A percentile compares a stretch with the other conserved stretches of the same genome.
Evolutionary conservation across 1,284 basidiomycete genomes (phyloP).

Genomic region (Fomitopsis schrenkii): DNA sequence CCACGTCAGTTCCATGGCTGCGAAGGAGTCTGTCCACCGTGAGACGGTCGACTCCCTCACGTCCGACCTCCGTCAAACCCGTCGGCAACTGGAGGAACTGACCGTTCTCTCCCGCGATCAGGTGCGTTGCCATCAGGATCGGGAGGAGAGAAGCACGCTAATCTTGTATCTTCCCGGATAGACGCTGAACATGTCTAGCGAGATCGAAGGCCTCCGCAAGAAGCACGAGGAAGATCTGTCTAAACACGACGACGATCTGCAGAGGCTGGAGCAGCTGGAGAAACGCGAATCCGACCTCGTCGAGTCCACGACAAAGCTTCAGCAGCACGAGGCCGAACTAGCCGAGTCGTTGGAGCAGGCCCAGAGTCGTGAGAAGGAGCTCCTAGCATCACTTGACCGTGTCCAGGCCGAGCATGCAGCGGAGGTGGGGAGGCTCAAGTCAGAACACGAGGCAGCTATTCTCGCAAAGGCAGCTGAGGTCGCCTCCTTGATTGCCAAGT

Average conservation of each 20-base stretch:
- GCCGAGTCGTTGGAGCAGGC: conserved; percentile 44
- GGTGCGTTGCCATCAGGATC: conserved; percentile 35
- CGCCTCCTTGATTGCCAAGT: conserved; percentile 38
- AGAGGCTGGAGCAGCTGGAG: conserved; percentile 46
- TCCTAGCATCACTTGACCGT: conserved; percentile 41
- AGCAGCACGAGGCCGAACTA: conserved; percentile 25
- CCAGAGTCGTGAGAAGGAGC: conserved; percentile 51
- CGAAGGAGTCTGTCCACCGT: conserved; percentile 85
- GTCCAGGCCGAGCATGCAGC: conserved; percentile 34
- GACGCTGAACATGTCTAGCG: conserved; percentile 82
- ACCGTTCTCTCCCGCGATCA: conserved; percentile 78
- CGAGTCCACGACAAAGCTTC: conserved; percentile 43
- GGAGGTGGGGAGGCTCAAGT: conserved; percentile 46
- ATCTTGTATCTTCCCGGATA: conserved; percentile 23
- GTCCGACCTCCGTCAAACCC: conserved; percentile 61
- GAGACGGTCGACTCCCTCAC: conserved; percentile 73
- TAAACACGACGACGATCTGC: conserved; percentile 23
- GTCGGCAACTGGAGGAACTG: conserved; percentile 77
- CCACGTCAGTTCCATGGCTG: conserved; percentile 78
- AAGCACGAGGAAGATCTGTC: conserved; percentile 52
- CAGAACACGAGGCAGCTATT: conserved; percentile 52
- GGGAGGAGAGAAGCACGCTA: neutral
- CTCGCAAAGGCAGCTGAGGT: conserved; percentile 48
- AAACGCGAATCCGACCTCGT: conserved; percentile 53
- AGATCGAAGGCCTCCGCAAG: conserved; percentile 69